phyloP scores from a whole-genome alignment of 2,329 filamentous ascomycete genomes.

The Arthrobotrys conoides region DNA sequence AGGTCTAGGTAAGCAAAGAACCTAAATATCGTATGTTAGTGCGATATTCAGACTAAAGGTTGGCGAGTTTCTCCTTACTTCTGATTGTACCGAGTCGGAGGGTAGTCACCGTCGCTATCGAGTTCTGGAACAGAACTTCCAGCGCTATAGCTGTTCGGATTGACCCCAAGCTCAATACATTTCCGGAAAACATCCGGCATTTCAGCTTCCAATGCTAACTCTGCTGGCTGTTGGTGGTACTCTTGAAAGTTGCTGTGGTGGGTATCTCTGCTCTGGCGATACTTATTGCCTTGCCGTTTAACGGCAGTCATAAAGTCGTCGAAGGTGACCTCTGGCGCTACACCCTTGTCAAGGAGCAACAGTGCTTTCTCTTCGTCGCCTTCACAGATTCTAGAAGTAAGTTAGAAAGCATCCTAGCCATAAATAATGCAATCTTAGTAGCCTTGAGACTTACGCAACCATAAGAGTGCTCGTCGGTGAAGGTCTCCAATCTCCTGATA shows the following conservation, averaged over 20 bases:
- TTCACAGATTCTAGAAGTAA: constrained; percentile 68
- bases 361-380: constrained; percentile 72
- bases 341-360: constrained; percentile 76
- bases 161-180: constrained; percentile 76
- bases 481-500: constrained; percentile 24
- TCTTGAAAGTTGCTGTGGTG: constrained; percentile 70
- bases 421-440: not conserved
- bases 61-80: constrained; percentile 9
- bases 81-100: constrained; percentile 22
- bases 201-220: constrained; percentile 73
- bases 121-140: constrained; percentile 65
- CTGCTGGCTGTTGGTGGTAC: constrained; percentile 75
- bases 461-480: constrained; percentile 26
- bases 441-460: constrained; percentile 42
- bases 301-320: constrained; percentile 76
- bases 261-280: constrained; percentile 65
- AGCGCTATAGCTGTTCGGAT: constrained; percentile 75
- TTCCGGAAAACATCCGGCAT: constrained; percentile 71
- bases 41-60: not conserved
- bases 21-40: constrained; percentile 5
- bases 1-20: constrained; percentile 63
- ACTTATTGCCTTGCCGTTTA: constrained; percentile 68
- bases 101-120: constrained; percentile 60
- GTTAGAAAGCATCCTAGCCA: constrained; percentile 69
- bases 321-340: constrained; percentile 74